Base-by-base conservation (phyloP, 495 filamentous ascomycete genomes). In the Elaphomyces granulatus region DNA sequence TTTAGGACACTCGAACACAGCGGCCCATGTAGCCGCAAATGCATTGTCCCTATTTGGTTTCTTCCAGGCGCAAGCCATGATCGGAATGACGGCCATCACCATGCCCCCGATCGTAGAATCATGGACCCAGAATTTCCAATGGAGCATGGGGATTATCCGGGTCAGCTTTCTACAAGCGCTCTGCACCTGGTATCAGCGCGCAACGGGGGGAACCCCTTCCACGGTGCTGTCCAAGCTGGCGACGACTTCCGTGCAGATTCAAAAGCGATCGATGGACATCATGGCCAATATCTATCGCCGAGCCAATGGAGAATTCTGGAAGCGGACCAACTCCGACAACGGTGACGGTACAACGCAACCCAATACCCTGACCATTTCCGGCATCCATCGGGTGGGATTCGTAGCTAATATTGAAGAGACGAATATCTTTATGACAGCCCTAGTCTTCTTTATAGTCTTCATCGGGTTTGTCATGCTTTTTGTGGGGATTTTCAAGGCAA, bases 51-150 rank as follows among this genome's bases (percentile, higher is more conserved):
- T 98, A 6, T 94, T 96, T 46, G 75, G 83, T 31, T 98, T 87
- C 62, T 94, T 96, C 72, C 90, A 98, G 56, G 78, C 83, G 9
- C 90, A 95, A 56, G 87, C 90, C n/a, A 87, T 98, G 59, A 68
- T 94, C 46, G 90, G 87, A 34, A 80, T 95, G 68, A 81, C 75
- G 23, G 71, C 81, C 9, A 78, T 95, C n/a, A 69, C 70, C 17
- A 74, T 94, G 37, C 90, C 90, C 2, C 90, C 90, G 0, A 81
- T 93, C 36, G 90, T 93, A 32, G 72, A 81, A 51, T 71, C 88
- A 0, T 98, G 90, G 90, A 94, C 88, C 0, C 88, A 96, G 66
- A 90, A 96, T 53, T 95, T 96, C 67, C 80, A 88, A 58, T 98
- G 90, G 90, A 88, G 78, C 55, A 92, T 98, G 85, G 90, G 90